A percentile compares a stretch with the other conserved stretches of the same genome.
Conservation (phyloP, 345 rosid species). For the Barbarea vulgaris region DNA sequence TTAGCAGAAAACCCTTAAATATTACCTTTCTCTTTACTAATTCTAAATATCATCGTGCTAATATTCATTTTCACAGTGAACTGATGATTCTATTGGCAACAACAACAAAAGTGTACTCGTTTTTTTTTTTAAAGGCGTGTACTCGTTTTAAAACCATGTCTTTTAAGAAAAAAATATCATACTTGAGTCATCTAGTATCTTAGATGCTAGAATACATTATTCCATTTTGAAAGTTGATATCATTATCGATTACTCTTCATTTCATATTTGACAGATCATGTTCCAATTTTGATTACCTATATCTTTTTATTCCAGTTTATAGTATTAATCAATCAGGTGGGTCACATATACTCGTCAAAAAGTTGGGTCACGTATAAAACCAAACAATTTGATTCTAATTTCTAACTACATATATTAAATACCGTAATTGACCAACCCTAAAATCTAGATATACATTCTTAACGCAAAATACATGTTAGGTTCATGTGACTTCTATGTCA, state of each 20-base stretch:
- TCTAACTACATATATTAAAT: neutral
- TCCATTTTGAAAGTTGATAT: neutral
- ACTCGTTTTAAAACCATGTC: neutral
- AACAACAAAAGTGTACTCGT: neutral
- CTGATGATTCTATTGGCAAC: neutral
- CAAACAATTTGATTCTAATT: slow-evolving; percentile 11
- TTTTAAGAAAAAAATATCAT: neutral
- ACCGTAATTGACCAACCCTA: slow-evolving; percentile 2
- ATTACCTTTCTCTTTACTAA: neutral
- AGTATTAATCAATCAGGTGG: neutral
- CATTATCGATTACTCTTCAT: neutral
- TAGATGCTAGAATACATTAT: neutral
- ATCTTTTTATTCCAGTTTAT: neutral
- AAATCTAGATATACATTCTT: slow-evolving; percentile 2
- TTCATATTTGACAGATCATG: neutral
- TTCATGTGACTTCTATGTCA: slow-evolving; percentile 2
- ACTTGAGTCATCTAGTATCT: neutral
- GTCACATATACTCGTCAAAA: neutral
- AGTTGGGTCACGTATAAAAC: slow-evolving; percentile 17
- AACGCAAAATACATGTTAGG: slow-evolving; percentile 1
- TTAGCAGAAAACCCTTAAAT: no score
- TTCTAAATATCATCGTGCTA: neutral
- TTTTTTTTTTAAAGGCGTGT: no score
- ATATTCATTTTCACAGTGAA: slow-evolving; percentile 5
- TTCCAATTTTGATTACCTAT: neutral